Base-by-base conservation (phyloP, 1,284 basidiomycete genomes). In the Termitomyces sp. region DNA sequence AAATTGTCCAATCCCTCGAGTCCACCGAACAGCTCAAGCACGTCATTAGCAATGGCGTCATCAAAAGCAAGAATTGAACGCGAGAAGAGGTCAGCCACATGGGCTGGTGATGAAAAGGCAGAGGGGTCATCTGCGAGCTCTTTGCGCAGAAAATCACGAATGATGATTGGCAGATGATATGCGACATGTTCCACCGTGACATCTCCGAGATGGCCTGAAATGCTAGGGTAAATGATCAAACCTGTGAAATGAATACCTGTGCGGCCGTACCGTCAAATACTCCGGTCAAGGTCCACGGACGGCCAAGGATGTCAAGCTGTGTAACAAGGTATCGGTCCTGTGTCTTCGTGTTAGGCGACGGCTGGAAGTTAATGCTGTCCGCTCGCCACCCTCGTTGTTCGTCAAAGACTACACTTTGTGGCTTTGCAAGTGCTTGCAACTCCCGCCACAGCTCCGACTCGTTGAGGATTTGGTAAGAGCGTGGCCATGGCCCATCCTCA, bases 151-250 rank as follows among this genome's bases (percentile, higher is more conserved):
- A 79, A 80, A 57, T 83, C 72, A 34, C 73, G 75, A 33, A 86
- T 73, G 62, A 86, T 86, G 60, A 84, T 81, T 46, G 84, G 84
- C 52, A 87, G 72, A 62, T 85, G 81, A 59, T 80, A 72, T 35
- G 81, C 78, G 50, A 83, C 81, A 57, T 86, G 82, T 57, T 81
- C 79, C 9, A 84, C 86, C 0, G 84, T 86, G 50, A 78, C 77
- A 61, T 84, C 81, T 35, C 84, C 84, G 33, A 84, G 74, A 65
- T 87, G 83, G 38, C 84, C 83, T 85, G 57, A 4, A n/a, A 44
- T 40, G 55, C 51, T 44, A 55, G 39, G 55, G 24, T 54, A 34
- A 31, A 53, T 37, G 5, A 39, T 39, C 8, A 19, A 45, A 50
- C 39, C 35, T 42, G 39, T 46, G 45, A 46, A 35, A 49, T 34